phyloP scores from a whole-genome alignment of 192 early-diverging fungal genomes.

The Podila epigama region DNA sequence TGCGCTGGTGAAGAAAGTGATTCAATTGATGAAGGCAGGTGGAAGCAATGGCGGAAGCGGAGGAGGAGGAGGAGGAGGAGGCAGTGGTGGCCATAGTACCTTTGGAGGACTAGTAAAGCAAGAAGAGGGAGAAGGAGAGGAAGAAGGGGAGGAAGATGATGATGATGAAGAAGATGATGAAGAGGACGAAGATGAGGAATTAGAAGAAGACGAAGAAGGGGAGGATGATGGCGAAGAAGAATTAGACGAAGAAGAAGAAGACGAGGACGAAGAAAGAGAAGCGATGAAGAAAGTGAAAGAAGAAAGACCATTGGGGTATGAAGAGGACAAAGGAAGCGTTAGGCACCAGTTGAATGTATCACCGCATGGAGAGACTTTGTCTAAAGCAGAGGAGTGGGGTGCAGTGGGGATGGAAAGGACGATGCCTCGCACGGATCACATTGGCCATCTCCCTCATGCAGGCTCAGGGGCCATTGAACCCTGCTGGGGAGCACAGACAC shows the following conservation, averaged over 20 bases:
- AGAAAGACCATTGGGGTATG: too few species aligned
- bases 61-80: conserved; percentile 16
- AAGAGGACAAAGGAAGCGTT: too few species aligned
- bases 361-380: too few species aligned
- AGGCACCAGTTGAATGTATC: too few species aligned
- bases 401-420: too few species aligned
- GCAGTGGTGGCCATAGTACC: conserved; percentile 4
- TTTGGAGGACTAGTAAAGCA: conserved; percentile 15
- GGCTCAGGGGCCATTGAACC: too few species aligned
- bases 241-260: too few species aligned
- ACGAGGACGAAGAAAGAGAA: too few species aligned
- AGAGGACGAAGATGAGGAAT: not conserved
- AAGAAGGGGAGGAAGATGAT: conserved; percentile 1
- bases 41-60: conserved; percentile 11
- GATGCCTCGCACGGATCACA: not conserved
- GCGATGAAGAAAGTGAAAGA: too few species aligned
- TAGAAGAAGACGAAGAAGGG: not conserved
- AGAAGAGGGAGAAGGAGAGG: not conserved
- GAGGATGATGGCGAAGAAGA: not conserved
- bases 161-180: not conserved
- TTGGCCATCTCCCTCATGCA: too few species aligned
- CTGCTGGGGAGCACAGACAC: too few species aligned
- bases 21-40: conserved; percentile 26
- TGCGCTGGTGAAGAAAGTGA: conserved; percentile 38
- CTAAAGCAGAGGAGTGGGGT: too few species aligned